Base-by-base conservation (phyloP, 768 basidiomycete genomes). In the Rhodotorula toruloides region DNA sequence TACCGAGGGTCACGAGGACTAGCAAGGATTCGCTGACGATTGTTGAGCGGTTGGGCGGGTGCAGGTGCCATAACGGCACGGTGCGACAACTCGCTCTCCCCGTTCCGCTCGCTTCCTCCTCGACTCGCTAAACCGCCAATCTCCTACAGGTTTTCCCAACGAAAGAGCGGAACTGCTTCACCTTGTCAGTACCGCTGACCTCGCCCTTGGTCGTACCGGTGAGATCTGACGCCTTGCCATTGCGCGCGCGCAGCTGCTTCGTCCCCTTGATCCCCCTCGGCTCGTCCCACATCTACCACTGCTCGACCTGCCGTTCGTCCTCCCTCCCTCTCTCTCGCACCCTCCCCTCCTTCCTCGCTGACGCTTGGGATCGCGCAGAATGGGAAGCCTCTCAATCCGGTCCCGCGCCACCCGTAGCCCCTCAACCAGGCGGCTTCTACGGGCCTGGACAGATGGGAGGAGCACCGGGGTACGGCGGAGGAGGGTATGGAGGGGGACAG, bases 251-350 rank as follows among this genome's bases (percentile, higher is more conserved):
- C 53, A 54, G 53, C 53, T 70, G 68, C 61, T 70, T 52, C 36
- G 54, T 70, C 36, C 63, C 63, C 1, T 34, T 70, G 13, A 37
- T 70, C 22, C 68, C 68, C 3, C 46, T 70, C 39, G 63, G 68
- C 25, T 36, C 39, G 1, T 25, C 40, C 10, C 68, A 70, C 40
- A 13, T 70, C 21, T 70, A 60, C 60, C 49, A 55, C 34, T 70
- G 68, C 52, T 32, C 50, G 21, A 70, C 65, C 42, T 70, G 68
- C 44, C 60, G 67, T 63, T 13, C 31, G 58, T 44, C 4, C 8
- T 21, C 40, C 40, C 19, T 42, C 40, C 40, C 19, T 19, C 10
- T 21, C 6, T 16, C 32, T 7, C 14, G 10, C 49, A 2, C 22
- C 27, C 54, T 42, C 36, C n/a, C 22, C 36, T 36, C 46, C 14